phyloP scores from a whole-genome alignment of 2,329 filamentous ascomycete species.

The Xylariaceae sp. region DNA sequence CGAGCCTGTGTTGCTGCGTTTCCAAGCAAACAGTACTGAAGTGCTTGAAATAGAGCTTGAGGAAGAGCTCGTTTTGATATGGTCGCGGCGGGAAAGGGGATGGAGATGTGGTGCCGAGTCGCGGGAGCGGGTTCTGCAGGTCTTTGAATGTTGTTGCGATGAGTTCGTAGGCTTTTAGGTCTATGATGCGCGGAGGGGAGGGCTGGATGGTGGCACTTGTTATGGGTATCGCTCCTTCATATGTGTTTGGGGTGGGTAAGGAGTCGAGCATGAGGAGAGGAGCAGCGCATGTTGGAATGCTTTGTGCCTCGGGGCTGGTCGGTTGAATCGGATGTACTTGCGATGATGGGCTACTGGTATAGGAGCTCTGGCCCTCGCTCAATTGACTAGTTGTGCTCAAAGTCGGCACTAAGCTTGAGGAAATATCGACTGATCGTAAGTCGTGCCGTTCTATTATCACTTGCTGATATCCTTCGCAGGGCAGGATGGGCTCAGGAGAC shows the following conservation, averaged over 20 bases:
- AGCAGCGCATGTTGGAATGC: no score
- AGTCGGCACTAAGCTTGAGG: no score
- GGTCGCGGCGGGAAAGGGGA: background rate
- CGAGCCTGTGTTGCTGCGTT: no score
- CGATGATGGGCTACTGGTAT: no score
- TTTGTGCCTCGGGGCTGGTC: no score
- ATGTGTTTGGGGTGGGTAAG: background rate
- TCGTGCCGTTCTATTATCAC: background rate
- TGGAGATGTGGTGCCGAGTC: background rate
- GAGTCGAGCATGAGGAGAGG: no score
- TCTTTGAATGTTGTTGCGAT: slow-evolving; percentile 20
- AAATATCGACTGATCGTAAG: background rate
- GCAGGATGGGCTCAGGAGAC: background rate
- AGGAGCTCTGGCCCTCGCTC: no score
- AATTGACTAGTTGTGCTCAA: no score
- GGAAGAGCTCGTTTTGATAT: background rate
- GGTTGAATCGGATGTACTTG: no score
- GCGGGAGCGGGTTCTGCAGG: background rate
- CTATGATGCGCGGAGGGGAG: background rate
- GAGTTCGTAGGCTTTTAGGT: slow-evolving; percentile 21
- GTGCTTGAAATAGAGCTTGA: background rate
- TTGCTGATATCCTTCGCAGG: background rate
- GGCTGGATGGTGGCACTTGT: background rate
- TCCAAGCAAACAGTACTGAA: background rate
- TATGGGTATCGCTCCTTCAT: background rate